Evolutionary conservation across 2,329 filamentous ascomycete genomes (phyloP).

Genomic region (Beauveria sp.): DNA sequence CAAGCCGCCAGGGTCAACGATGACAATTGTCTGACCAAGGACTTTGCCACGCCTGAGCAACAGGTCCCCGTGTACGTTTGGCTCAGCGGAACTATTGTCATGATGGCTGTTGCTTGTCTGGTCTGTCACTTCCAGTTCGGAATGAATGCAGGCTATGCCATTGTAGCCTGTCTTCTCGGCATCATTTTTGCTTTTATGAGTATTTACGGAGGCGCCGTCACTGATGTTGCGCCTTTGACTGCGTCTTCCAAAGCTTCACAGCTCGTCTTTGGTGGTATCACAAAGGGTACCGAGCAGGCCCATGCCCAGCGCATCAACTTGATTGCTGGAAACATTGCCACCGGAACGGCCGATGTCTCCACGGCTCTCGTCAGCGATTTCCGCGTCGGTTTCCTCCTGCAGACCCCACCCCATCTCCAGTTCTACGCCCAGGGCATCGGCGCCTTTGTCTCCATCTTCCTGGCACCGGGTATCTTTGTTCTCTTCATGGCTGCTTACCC

Average conservation of each 20-base stretch:
- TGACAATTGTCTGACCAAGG: constrained; percentile 26
- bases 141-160: constrained; percentile 42
- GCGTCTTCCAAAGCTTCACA: constrained; percentile 57
- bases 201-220: constrained; percentile 36
- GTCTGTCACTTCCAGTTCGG: constrained; percentile 41
- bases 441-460: constrained; percentile 55
- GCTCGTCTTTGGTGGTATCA: constrained; percentile 58
- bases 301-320: constrained; percentile 58
- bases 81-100: constrained; percentile 36
- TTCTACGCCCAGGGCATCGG: constrained; percentile 59
- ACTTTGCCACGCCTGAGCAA: constrained; percentile 33
- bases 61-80: constrained; percentile 49
- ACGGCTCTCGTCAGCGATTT: constrained; percentile 54
- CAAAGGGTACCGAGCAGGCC: constrained; percentile 39
- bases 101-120: constrained; percentile 45
- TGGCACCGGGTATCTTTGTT: constrained; percentile 60
- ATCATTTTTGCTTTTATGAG: constrained; percentile 46
- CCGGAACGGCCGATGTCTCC: constrained; percentile 46
- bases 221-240: constrained; percentile 48
- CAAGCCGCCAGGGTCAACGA: constrained; percentile 28
- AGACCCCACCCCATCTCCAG: constrained; percentile 56
- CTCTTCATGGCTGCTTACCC: constrained; percentile 62
- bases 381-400: constrained; percentile 59
- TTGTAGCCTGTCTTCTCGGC: constrained; percentile 43
- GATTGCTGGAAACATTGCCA: constrained; percentile 51